A percentile compares a stretch with the other conserved stretches of the same genome.
Conservation (phyloP, 495 filamentous ascomycete genomes). For the Bathelium albidoporum region DNA sequence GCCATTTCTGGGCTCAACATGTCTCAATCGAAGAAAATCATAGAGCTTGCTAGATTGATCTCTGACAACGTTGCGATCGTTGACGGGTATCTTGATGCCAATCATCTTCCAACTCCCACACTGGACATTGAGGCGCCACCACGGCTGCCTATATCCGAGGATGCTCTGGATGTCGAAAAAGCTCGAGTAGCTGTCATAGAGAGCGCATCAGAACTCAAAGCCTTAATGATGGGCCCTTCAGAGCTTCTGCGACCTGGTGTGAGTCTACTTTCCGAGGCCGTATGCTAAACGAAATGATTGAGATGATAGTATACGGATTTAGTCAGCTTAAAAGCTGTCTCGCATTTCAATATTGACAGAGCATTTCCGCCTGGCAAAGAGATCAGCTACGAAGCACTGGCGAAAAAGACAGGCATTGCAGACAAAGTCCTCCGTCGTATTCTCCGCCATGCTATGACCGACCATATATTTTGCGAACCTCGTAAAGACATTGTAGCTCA, state of each 20-base stretch:
- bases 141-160: background rate
- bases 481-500: conserved; percentile 42
- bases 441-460: conserved; percentile 46
- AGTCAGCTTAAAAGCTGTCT: background rate
- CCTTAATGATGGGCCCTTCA: background rate
- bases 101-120: background rate
- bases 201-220: background rate
- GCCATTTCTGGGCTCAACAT: too few species aligned
- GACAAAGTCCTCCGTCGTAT: conserved; percentile 31
- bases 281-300: background rate
- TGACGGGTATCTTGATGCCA: background rate
- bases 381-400: background rate
- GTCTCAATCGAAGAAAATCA: too few species aligned
- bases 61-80: background rate
- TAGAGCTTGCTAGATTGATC: background rate
- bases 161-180: background rate
- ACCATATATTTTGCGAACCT: conserved; percentile 47
- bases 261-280: background rate
- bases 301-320: background rate
- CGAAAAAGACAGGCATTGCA: background rate
- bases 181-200: background rate
- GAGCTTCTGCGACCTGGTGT: background rate
- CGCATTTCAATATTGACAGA: background rate
- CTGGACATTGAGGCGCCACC: background rate
- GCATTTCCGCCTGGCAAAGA: background rate